These are phyloP conservation scores for Alternaria viburni DNA, from an alignment of 2,329 filamentous ascomycete species.

Conservation along the genomic window DNA sequence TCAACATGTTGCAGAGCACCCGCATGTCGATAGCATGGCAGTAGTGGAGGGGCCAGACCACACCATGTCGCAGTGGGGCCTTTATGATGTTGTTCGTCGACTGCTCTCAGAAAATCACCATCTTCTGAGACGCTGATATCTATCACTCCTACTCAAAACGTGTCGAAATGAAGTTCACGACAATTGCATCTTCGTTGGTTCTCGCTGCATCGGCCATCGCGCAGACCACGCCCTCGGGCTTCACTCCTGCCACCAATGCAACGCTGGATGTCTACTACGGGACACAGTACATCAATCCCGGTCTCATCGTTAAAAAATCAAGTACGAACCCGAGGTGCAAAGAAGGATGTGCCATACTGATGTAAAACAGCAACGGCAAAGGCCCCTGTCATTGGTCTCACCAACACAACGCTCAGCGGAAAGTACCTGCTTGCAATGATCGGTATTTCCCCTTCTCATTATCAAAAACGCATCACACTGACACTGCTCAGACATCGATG, in stretches of 20 bases:
- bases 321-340: conserved; percentile 12
- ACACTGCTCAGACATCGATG: conserved; percentile 11
- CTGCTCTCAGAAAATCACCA: neutral
- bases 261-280: conserved; percentile 42
- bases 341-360: neutral
- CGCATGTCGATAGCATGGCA: neutral
- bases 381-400: conserved; percentile 33
- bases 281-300: conserved; percentile 35
- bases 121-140: neutral
- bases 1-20: neutral
- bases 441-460: conserved; percentile 21
- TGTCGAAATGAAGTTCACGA: conserved; percentile 15
- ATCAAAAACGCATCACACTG: conserved; percentile 2
- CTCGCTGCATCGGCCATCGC: conserved; percentile 21
- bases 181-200: conserved; percentile 8
- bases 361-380: conserved; percentile 18
- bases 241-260: conserved; percentile 27
- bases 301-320: conserved; percentile 36
- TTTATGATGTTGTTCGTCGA: neutral
- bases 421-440: conserved; percentile 42
- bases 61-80: neutral
- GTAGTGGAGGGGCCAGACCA: neutral
- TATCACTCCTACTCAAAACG: neutral
- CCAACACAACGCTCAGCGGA: conserved; percentile 26
- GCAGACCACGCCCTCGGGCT: conserved; percentile 33